Evolutionary conservation across 768 basidiomycete species (phyloP).

Genomic region (Cubamyces sp.): DNA sequence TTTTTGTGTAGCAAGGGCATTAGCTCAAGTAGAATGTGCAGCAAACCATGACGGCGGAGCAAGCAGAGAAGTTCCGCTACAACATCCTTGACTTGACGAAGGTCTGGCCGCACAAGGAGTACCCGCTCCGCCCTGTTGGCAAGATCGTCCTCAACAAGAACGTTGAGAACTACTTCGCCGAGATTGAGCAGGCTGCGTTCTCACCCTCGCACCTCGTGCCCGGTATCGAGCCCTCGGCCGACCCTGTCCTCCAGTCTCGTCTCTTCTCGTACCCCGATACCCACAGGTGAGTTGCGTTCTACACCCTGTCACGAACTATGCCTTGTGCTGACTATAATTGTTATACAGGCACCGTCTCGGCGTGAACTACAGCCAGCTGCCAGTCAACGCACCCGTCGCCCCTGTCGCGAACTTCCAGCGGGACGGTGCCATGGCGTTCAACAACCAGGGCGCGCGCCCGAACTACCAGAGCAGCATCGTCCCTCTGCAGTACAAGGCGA

Average conservation of each 20-base stretch:
- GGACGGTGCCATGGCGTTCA: constrained; percentile 68
- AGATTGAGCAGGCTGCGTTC: constrained; percentile 92
- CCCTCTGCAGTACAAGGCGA: constrained; percentile 61
- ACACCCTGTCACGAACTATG: too few species aligned
- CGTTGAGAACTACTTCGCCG: constrained; percentile 87
- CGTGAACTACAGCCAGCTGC: constrained; percentile 81
- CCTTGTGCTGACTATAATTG: background rate
- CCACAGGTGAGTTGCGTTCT: constrained; percentile 40
- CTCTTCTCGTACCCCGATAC: constrained; percentile 95
- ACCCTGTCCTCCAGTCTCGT: constrained; percentile 93
- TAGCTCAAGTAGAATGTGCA: constrained; percentile 30
- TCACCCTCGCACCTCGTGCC: constrained; percentile 87
- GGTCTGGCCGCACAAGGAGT: constrained; percentile 86
- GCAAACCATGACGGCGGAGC: constrained; percentile 93
- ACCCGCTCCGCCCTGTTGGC: constrained; percentile 87
- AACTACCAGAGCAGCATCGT: constrained; percentile 84
- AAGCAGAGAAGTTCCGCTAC: constrained; percentile 90
- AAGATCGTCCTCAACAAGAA: constrained; percentile 83
- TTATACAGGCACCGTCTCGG: constrained; percentile 72
- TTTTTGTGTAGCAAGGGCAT: background rate
- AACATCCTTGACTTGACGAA: constrained; percentile 92
- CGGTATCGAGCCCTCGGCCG: constrained; percentile 87
- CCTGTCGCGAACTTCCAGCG: constrained; percentile 93
- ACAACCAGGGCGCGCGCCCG: constrained; percentile 83
- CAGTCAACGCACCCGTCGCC: constrained; percentile 78